phyloP scores from a whole-genome alignment of 192 early-diverging fungal genomes.

The Gamsiella multidivaricata region DNA sequence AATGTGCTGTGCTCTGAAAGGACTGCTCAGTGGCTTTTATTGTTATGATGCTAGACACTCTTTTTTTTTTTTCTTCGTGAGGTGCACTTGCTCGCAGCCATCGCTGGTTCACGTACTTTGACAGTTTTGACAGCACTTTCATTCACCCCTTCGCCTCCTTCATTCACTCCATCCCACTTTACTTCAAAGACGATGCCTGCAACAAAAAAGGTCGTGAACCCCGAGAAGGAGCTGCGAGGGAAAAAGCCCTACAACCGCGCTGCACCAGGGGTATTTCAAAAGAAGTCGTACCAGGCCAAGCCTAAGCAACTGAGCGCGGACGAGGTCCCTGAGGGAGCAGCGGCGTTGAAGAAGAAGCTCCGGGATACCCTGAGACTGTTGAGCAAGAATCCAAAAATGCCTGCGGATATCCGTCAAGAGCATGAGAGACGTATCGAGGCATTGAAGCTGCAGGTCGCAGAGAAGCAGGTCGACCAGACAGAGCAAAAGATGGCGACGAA shows the following conservation, averaged over 20 bases:
- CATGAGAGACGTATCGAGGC: conserved; percentile 56
- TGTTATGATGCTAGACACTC: neutral
- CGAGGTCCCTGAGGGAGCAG: conserved; percentile 39
- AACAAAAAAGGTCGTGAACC: conserved; percentile 48
- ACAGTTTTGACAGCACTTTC: neutral
- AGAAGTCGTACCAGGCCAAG: conserved; percentile 50
- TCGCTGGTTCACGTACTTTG: too few species aligned
- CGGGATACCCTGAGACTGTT: conserved; percentile 52
- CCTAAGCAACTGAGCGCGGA: conserved; percentile 35
- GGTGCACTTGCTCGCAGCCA: too few species aligned
- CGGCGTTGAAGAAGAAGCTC: conserved; percentile 59
- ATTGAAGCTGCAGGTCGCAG: conserved; percentile 55
- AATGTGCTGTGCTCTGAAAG: too few species aligned
- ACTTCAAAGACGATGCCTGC: conserved; percentile 22
- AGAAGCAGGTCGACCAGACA: conserved; percentile 53
- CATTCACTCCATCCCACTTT: neutral
- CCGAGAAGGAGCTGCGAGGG: conserved; percentile 52
- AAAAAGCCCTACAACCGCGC: conserved; percentile 49
- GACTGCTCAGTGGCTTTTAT: conserved; percentile 11
- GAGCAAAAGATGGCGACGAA: conserved; percentile 58
- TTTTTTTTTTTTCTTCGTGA: conserved; percentile 44
- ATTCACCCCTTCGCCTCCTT: neutral
- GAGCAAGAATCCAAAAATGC: conserved; percentile 41
- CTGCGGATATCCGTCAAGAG: conserved; percentile 52
- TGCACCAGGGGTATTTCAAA: conserved; percentile 6